phyloP scores from a whole-genome alignment of 179 eudicot genomes.

The Nepenthes alata region DNA sequence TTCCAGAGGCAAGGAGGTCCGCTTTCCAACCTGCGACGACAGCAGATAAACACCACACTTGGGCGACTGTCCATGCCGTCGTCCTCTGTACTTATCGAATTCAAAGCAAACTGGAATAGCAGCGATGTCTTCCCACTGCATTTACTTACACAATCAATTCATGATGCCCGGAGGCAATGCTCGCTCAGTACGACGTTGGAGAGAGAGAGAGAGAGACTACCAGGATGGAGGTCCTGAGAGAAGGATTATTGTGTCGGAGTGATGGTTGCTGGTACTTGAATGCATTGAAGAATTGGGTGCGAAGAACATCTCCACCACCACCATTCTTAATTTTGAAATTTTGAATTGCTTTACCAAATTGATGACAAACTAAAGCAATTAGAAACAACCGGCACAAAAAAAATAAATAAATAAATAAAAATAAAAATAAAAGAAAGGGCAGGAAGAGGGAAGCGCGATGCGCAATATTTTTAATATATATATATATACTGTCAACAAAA shows the following conservation, averaged over 20 bases:
- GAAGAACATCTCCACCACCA: conserved; percentile 17
- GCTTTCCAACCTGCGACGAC: conserved; percentile 26
- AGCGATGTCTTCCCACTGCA: conserved; percentile 77
- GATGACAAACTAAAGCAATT: too few species aligned
- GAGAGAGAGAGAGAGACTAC: conserved; percentile 10
- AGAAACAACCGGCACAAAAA: too few species aligned
- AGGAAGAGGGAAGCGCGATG: too few species aligned
- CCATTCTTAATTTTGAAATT: background rate
- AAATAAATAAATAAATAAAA: too few species aligned
- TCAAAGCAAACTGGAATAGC: conserved; percentile 55
- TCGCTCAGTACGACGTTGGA: background rate
- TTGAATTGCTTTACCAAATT: background rate
- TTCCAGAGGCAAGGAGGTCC: conserved; percentile 41
- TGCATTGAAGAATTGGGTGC: background rate
- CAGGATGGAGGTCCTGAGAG: conserved; percentile 55
- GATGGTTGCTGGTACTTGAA: background rate
- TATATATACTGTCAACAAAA: too few species aligned
- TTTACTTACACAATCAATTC: background rate
- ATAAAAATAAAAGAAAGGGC: too few species aligned
- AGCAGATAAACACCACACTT: conserved; percentile 39
- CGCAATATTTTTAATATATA: too few species aligned
- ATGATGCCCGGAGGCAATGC: too few species aligned
- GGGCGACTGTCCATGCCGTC: conserved; percentile 3
- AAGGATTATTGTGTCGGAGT: conserved; percentile 20
- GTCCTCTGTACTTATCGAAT: conserved; percentile 13